phyloP scores from a whole-genome alignment of 169 alveolate species.

The Hepatocystis sp. region DNA sequence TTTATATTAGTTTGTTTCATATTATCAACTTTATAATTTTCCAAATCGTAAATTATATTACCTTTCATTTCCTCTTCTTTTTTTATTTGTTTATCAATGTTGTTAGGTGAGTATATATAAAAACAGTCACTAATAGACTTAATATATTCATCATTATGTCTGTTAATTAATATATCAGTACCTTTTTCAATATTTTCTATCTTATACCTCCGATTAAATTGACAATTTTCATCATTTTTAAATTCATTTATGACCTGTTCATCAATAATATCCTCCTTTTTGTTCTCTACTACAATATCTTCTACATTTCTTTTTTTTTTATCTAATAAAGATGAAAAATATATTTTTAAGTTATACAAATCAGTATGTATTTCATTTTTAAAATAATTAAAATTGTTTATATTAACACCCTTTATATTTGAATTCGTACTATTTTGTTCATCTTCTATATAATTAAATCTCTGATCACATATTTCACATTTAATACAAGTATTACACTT shows the following conservation, averaged over 20 bases:
- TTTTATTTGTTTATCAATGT: too few relatives aligned
- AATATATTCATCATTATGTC: too few relatives aligned
- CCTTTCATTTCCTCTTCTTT: too few relatives aligned
- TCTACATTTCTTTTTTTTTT: constrained; percentile 5
- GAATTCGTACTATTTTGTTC: constrained; percentile 1
- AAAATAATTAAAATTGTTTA: neutral
- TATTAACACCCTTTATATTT: constrained; percentile 9
- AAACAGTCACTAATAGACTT: too few relatives aligned
- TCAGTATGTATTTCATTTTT: constrained; percentile 12
- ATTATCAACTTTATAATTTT: too few relatives aligned
- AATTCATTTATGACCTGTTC: neutral
- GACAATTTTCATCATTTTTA: constrained; percentile 4
- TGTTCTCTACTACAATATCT: neutral
- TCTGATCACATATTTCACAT: constrained; percentile 25
- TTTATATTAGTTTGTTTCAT: neutral
- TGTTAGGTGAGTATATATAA: too few relatives aligned
- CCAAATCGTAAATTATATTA: too few relatives aligned
- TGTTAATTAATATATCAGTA: too few relatives aligned
- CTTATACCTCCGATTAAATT: neutral
- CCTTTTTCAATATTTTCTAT: too few relatives aligned
- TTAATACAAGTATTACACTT: constrained; percentile 47
- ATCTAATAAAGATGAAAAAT: neutral
- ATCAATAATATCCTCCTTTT: constrained; percentile 1
- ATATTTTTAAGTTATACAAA: constrained; percentile 36
- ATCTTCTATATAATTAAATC: constrained; percentile 10